Conservation (phyloP, 2,329 filamentous ascomycete genomes). For the Orbilia javanica region DNA sequence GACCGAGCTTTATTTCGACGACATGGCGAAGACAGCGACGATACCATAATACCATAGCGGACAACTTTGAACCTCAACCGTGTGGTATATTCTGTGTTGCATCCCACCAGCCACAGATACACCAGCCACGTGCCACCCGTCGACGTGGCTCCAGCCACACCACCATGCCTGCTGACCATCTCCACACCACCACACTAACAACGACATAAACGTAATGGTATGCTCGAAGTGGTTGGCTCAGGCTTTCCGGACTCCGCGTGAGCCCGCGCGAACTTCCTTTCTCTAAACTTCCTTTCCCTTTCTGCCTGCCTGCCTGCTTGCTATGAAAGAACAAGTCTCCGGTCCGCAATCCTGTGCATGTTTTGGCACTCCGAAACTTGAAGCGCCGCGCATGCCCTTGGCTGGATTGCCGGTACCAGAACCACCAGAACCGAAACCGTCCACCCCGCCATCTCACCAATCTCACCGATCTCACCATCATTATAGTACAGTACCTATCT, state of each 20-base stretch:
- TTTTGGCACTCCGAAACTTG: conserved; percentile 23
- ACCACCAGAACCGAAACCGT: background rate
- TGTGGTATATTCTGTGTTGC: conserved; percentile 19
- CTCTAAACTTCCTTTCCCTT: background rate
- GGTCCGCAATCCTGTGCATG: conserved; percentile 1
- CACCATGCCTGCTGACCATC: conserved; percentile 17
- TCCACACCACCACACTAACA: background rate
- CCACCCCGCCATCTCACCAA: conserved; percentile 5
- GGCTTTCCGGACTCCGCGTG: conserved; percentile 30
- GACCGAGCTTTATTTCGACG: conserved; percentile 29
- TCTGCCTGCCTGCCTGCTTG: background rate
- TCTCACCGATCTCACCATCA: background rate
- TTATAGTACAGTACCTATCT: background rate
- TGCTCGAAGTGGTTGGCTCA: conserved; percentile 25
- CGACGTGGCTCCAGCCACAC: conserved; percentile 12
- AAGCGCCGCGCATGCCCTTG: conserved; percentile 16
- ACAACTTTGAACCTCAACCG: conserved; percentile 1
- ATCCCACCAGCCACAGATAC: conserved; percentile 10
- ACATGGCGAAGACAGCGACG: background rate
- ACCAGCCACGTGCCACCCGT: background rate
- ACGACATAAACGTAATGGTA: conserved; percentile 25
- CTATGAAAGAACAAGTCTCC: conserved; percentile 19
- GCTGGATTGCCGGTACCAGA: background rate
- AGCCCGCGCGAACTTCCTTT: conserved; percentile 37
- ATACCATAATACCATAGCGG: too few relatives aligned